phyloP scores from a whole-genome alignment of 441 rosid species.

The Pelargonium fulgidum region DNA sequence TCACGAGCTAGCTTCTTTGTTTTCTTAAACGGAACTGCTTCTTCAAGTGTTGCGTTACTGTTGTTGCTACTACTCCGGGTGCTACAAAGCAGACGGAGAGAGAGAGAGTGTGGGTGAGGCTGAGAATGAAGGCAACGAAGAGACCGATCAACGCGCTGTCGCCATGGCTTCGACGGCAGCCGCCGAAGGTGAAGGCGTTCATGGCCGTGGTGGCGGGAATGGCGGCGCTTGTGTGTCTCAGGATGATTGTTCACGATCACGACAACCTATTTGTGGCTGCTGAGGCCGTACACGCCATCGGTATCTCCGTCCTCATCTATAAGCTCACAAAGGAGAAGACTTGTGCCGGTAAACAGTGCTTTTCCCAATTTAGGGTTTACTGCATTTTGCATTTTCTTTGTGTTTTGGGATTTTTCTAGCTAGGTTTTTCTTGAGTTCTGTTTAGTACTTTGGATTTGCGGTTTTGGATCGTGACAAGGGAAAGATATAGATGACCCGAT shows the following conservation, averaged over 20 bases:
- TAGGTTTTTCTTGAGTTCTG: background rate
- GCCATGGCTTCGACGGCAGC: constrained; percentile 88
- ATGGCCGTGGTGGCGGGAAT: constrained; percentile 87
- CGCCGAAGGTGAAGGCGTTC: constrained; percentile 95
- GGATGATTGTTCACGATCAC: constrained; percentile 89
- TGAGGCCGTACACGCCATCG: constrained; percentile 93
- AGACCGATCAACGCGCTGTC: constrained; percentile 65
- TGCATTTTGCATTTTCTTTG: background rate
- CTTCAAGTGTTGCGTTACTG: background rate
- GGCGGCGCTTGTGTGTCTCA: constrained; percentile 78
- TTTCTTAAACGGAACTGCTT: background rate
- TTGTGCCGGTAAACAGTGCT: constrained; percentile 65
- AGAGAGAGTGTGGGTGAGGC: background rate
- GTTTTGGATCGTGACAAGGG: background rate
- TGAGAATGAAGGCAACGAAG: constrained; percentile 44
- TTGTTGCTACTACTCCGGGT: background rate
- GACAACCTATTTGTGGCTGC: constrained; percentile 98
- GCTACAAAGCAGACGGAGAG: background rate
- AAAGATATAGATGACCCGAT: background rate
- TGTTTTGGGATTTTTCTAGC: background rate
- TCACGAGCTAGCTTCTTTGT: background rate
- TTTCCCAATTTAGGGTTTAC: background rate
- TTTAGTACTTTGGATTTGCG: background rate
- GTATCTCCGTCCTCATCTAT: constrained; percentile 87
- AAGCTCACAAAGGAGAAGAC: constrained; percentile 93